Conservation (phyloP, 176 grass and related monocot species). For the Aegilops bicornis region DNA sequence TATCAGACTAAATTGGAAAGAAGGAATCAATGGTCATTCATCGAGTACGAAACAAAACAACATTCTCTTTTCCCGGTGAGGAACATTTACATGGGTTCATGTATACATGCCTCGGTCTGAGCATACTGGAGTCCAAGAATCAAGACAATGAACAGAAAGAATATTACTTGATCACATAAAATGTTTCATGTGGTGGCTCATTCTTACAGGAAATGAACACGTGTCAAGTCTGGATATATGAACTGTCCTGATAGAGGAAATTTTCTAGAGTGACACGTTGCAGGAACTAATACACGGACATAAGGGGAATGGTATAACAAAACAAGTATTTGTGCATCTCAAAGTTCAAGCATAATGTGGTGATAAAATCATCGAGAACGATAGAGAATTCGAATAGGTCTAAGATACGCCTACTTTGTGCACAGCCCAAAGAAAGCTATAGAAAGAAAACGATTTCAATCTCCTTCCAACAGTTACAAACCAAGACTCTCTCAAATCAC, state of each 20-base stretch:
- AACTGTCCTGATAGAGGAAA: not conserved
- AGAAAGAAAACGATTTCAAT: slow-evolving; percentile 46
- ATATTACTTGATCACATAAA: slow-evolving; percentile 7
- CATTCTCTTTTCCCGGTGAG: not conserved
- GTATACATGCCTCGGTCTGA: not conserved
- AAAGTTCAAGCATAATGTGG: slow-evolving; percentile 43
- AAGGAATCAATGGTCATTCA: not conserved
- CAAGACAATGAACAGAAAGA: slow-evolving; percentile 3
- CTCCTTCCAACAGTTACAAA: slow-evolving; percentile 35
- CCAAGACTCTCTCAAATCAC: slow-evolving; percentile 28
- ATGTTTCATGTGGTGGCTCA: not conserved
- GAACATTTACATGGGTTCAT: not conserved
- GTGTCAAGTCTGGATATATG: not conserved
- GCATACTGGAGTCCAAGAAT: not conserved
- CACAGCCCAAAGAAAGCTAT: slow-evolving; percentile 37
- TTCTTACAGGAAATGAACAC: slow-evolving; percentile 21
- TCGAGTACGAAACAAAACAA: not conserved
- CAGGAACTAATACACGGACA: slow-evolving; percentile 22
- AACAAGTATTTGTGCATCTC: slow-evolving; percentile 23
- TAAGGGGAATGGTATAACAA: not conserved
- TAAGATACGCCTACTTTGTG: slow-evolving; percentile 58
- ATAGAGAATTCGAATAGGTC: slow-evolving; percentile 50
- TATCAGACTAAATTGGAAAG: slow-evolving; percentile 6
- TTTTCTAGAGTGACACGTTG: slow-evolving; percentile 24
- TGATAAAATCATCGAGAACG: slow-evolving; percentile 40